These are phyloP conservation scores for Plasmodium malariae DNA, from an alignment of 169 alveolate species.

Conservation along the genomic window DNA sequence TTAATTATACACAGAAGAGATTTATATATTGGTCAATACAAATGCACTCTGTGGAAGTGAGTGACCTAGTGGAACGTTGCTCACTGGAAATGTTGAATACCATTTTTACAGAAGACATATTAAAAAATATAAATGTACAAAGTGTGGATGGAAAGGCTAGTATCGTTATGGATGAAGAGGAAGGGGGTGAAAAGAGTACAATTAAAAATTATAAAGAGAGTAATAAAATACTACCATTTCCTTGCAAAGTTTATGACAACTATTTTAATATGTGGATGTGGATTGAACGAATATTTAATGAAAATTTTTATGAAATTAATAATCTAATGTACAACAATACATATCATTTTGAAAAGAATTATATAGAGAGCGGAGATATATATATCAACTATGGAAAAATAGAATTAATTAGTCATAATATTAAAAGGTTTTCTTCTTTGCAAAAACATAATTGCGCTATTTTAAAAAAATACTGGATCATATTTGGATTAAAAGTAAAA, in stretches of 20 bases:
- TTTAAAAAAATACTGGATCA: constrained; percentile 50
- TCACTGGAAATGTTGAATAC: too few species aligned
- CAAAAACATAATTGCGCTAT: constrained; percentile 49
- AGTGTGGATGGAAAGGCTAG: too few species aligned
- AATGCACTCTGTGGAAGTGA: not conserved
- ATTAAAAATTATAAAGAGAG: not conserved
- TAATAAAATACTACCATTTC: not conserved
- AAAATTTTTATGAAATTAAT: constrained; percentile 53
- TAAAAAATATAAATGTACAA: too few species aligned
- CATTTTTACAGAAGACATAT: too few species aligned
- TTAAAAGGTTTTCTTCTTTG: constrained; percentile 38
- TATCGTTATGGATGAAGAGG: not conserved
- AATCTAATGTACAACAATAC: constrained; percentile 24
- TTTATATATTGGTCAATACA: constrained; percentile 28
- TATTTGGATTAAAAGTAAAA: constrained; percentile 39
- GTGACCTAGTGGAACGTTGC: too few species aligned
- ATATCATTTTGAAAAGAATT: not conserved
- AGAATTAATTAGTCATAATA: constrained; percentile 53
- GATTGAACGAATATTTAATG: constrained; percentile 55
- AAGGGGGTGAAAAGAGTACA: not conserved
- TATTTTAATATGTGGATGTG: constrained; percentile 74
- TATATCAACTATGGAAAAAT: constrained; percentile 37
- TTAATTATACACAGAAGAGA: constrained; percentile 54
- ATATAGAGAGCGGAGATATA: not conserved
- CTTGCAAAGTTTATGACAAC: constrained; percentile 34